Base-by-base conservation (phyloP, 139 green algal species). In the Protoeuglena noctilucae region DNA sequence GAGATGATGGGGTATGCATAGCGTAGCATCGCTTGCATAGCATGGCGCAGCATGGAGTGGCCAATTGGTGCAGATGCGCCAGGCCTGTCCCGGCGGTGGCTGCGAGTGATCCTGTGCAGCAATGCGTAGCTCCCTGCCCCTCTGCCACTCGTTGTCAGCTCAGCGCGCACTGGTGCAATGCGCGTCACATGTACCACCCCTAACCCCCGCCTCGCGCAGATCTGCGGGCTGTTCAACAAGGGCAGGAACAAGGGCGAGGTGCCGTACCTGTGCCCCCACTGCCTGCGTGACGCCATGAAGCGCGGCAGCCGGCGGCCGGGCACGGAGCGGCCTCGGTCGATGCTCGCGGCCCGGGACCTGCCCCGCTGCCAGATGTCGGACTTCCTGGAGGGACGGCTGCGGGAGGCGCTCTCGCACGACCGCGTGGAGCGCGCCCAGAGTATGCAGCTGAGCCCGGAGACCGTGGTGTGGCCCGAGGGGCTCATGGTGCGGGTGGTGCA, bases 191-290 rank as follows among this genome's bases (percentile, higher is more conserved):
- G n/a, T n/a, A n/a, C n/a, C n/a, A n/a, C n/a, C n/a, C n/a, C n/a
- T n/a, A n/a, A n/a, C n/a, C n/a, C n/a, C n/a, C n/a, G n/a, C n/a
- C n/a, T n/a, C 71, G n/a, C n/a, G n/a, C n/a, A 93, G 69, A 82
- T 97, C 28, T 96, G 90, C 64, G 89, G 85, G 22, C 68, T 97
- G 9, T 97, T 96, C 74, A 97, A 96, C 73, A 86, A 87, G 56
- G 76, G 84, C 3, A 75, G 78, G 57, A 97, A 99, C 70, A 74
- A 89, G 52, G 68, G 81, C 28, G 73, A 88, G 29, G 67, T 65
- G 17, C 75, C 83, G 64, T 97, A 92, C 72, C 71, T 89, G 30
- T 98, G 91, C 72, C 91, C 91, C 1, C 57, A 78, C 26, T 98
- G 91, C 73, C 72, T 94, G 24, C 58, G 79, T 7, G 40, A 75